A percentile compares a stretch with the other conserved stretches of the same genome.
Conservation (phyloP, 192 early-diverging fungal species). For the Coemansia sp. region DNA sequence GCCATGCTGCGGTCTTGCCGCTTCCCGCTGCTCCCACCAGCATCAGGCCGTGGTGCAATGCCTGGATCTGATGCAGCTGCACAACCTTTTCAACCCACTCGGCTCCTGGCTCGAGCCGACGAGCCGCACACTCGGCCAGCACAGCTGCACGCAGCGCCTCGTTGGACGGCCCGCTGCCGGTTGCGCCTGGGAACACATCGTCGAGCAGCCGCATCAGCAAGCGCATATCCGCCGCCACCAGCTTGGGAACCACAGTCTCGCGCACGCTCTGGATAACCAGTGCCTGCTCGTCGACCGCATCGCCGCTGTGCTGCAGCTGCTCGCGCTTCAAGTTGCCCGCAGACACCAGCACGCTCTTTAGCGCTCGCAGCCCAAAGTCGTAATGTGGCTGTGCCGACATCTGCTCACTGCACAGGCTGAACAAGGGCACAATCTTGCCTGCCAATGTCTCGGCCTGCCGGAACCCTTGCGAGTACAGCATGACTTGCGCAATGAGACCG, state of each 20-base stretch:
- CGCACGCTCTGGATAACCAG: conserved; percentile 95
- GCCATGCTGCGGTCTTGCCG: conserved; percentile 95
- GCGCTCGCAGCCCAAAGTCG: conserved; percentile 96
- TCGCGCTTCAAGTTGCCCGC: conserved; percentile 99
- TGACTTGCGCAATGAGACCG: conserved; percentile 98
- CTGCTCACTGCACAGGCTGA: conserved; percentile 93
- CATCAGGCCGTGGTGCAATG: conserved; percentile 99
- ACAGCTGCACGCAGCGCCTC: conserved; percentile 73
- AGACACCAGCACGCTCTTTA: conserved; percentile 98
- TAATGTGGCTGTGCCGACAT: conserved; percentile 96
- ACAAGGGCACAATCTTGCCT: conserved; percentile 95
- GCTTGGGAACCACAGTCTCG: conserved; percentile 97
- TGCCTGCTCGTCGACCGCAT: conserved; percentile 75
- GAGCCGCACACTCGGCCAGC: conserved; percentile 71
- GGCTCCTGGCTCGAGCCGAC: conserved; percentile 70
- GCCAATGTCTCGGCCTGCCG: conserved; percentile 90
- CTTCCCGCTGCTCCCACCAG: conserved; percentile 98
- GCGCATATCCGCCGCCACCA: conserved; percentile 94
- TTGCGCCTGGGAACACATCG: conserved; percentile 93
- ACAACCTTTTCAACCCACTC: conserved; percentile 96
- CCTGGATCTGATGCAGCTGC: conserved; percentile 97
- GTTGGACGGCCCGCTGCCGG: conserved; percentile 77
- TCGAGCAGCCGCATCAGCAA: conserved; percentile 81
- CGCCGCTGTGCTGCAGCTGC: conserved; percentile 57
- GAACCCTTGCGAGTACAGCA: conserved; percentile 99